phyloP scores from a whole-genome alignment of 1,139 yeast genomes.

The Diutina neorugosa region DNA sequence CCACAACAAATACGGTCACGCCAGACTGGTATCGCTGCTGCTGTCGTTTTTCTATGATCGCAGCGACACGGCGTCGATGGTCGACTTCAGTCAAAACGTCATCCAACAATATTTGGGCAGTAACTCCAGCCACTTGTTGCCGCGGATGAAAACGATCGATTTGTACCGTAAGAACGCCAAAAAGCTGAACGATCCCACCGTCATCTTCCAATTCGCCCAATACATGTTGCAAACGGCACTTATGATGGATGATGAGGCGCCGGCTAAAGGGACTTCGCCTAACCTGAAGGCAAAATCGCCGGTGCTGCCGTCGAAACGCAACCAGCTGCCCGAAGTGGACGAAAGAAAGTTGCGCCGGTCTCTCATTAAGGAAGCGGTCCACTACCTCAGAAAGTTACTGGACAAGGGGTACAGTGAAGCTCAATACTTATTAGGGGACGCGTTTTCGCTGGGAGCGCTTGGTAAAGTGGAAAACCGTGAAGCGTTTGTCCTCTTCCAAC shows the following conservation, averaged over 20 bases:
- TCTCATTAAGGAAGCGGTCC: constrained; percentile 65
- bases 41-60: constrained; percentile 26
- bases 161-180: constrained; percentile 79
- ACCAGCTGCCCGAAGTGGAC: not conserved
- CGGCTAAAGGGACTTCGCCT: constrained; percentile 6
- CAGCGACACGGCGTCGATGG: constrained; percentile 19
- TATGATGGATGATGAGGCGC: constrained; percentile 26
- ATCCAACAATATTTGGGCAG: constrained; percentile 44
- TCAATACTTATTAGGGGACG: constrained; percentile 82
- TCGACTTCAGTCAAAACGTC: constrained; percentile 30
- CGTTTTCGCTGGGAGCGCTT: constrained; percentile 74
- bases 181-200: constrained; percentile 73
- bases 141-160: constrained; percentile 79
- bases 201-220: constrained; percentile 84
- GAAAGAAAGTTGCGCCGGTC: constrained; percentile 19
- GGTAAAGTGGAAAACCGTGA: constrained; percentile 75
- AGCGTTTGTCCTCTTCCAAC: constrained; percentile 64
- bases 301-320: not conserved
- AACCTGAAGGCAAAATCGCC: not conserved
- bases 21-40: constrained; percentile 27
- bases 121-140: constrained; percentile 39
- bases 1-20: constrained; percentile 14
- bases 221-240: constrained; percentile 81
- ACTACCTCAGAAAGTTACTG: constrained; percentile 57
- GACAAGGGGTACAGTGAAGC: constrained; percentile 84